Conservation (phyloP, 306 rosid genomes). For the Argentina anserina region DNA sequence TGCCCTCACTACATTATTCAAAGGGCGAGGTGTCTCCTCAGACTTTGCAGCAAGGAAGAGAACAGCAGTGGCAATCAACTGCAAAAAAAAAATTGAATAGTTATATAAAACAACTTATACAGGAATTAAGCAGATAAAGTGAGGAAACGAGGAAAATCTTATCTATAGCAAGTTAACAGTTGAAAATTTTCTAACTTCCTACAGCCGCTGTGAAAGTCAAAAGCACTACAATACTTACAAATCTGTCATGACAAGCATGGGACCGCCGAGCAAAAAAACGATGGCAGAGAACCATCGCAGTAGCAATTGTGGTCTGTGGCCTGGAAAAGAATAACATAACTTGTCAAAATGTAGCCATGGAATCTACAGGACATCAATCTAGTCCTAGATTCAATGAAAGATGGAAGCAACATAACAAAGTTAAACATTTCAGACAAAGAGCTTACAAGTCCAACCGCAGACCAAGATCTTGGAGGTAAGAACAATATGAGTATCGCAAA, state of each 20-base stretch:
- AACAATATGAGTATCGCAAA: constrained; percentile 88
- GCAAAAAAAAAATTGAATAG: constrained; percentile 34
- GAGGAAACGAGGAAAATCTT: neutral
- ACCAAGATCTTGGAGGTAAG: constrained; percentile 89
- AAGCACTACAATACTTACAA: constrained; percentile 50
- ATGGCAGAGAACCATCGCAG: constrained; percentile 98
- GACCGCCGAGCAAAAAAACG: constrained; percentile 87
- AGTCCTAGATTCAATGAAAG: too few species aligned
- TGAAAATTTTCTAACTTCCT: neutral
- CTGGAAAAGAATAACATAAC: constrained; percentile 43
- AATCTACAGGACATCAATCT: neutral
- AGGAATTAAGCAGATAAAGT: neutral
- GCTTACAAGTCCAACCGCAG: constrained; percentile 88
- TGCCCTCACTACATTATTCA: constrained; percentile 64
- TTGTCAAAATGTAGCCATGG: constrained; percentile 10
- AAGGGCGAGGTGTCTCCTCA: constrained; percentile 86
- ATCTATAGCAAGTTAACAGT: neutral
- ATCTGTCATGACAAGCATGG: constrained; percentile 97
- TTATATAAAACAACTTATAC: neutral
- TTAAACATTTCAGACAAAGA: neutral
- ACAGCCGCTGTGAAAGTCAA: neutral
- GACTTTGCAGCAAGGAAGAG: constrained; percentile 92
- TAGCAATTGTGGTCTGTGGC: constrained; percentile 91
- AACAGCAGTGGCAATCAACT: constrained; percentile 93
- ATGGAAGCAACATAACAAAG: neutral